Percentiles rank a stretch among this genome's conserved stretches.
Evolutionary conservation across 116 monocot species (phyloP).

Genomic region (Trichopus zeylanicus): DNA sequence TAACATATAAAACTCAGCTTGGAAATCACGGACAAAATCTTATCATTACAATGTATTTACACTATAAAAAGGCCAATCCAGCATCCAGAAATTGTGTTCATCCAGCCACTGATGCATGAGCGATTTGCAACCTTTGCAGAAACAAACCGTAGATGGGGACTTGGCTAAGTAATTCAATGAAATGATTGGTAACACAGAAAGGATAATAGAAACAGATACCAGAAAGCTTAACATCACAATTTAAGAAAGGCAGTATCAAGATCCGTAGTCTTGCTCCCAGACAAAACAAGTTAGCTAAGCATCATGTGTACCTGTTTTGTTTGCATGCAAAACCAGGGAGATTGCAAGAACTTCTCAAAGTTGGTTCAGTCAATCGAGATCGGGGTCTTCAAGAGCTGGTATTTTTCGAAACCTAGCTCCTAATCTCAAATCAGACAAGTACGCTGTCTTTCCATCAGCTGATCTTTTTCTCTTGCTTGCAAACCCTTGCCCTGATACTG

Average conservation of each 20-base stretch:
- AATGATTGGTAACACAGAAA: too few relatives aligned
- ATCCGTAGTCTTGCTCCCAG: neutral
- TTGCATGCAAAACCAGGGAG: neutral
- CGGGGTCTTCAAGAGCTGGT: constrained; percentile 37
- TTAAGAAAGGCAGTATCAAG: neutral
- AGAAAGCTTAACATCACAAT: neutral
- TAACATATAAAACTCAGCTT: too few relatives aligned
- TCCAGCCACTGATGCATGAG: too few relatives aligned
- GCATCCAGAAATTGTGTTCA: too few relatives aligned
- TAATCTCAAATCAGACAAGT: constrained; percentile 20
- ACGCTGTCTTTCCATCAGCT: constrained; percentile 6
- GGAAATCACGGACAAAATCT: too few relatives aligned
- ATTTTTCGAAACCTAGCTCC: constrained; percentile 57
- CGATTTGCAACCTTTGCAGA: too few relatives aligned
- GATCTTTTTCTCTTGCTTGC: constrained; percentile 45
- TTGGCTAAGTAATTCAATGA: too few relatives aligned
- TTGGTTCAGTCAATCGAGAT: constrained; percentile 22
- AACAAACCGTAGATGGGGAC: too few relatives aligned
- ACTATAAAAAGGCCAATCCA: too few relatives aligned
- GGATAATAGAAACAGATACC: neutral
- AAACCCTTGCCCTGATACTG: constrained; percentile 43
- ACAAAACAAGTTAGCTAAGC: neutral
- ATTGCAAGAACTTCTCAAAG: neutral
- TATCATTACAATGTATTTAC: too few relatives aligned
- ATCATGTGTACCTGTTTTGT: neutral